Conservation (phyloP, 2,329 filamentous ascomycete species). For the Anisogramma anomala region DNA sequence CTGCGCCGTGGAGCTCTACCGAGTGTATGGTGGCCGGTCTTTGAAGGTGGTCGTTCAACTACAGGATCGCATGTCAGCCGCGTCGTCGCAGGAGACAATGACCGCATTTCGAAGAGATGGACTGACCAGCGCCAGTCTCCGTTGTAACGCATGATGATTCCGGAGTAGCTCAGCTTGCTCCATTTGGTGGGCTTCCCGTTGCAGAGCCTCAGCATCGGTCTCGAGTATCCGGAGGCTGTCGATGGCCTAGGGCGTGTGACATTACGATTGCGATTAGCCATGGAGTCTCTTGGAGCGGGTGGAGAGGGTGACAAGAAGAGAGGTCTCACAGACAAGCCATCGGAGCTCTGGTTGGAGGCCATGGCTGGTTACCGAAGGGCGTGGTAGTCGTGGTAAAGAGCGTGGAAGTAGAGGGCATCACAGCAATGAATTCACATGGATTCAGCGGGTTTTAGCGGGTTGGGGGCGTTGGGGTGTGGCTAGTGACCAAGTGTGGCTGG, state of each 20-base stretch:
- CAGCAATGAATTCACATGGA: too few species aligned
- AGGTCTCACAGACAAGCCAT: slow-evolving; percentile 22
- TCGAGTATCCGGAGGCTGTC: slow-evolving; percentile 30
- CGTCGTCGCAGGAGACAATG: not conserved
- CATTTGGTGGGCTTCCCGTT: slow-evolving; percentile 27
- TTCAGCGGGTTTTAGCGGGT: too few species aligned
- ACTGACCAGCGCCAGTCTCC: slow-evolving; percentile 26
- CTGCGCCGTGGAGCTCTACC: slow-evolving; percentile 70
- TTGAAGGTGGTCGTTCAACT: slow-evolving; percentile 74
- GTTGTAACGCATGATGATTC: slow-evolving; percentile 29
- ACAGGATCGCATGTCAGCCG: slow-evolving; percentile 11
- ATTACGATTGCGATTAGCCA: slow-evolving; percentile 6
- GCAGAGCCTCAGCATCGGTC: slow-evolving; percentile 26
- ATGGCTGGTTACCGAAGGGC: slow-evolving; percentile 19
- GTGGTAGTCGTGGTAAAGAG: slow-evolving; percentile 1
- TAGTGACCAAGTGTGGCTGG: not conserved
- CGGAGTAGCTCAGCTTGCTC: slow-evolving; percentile 18
- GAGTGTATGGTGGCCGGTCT: slow-evolving; percentile 81
- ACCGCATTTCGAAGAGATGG: not conserved
- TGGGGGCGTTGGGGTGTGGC: slow-evolving; percentile 4
- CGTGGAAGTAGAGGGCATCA: not conserved
- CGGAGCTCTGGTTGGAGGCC: slow-evolving; percentile 23
- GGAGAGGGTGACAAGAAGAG: slow-evolving; percentile 14
- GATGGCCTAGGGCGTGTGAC: slow-evolving; percentile 19
- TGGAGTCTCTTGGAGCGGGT: slow-evolving; percentile 14